A percentile compares a stretch with the other conserved stretches of the same genome.
Evolutionary conservation across 129 eudicot species (phyloP).

Genomic region (Dittrichia graveolens): DNA sequence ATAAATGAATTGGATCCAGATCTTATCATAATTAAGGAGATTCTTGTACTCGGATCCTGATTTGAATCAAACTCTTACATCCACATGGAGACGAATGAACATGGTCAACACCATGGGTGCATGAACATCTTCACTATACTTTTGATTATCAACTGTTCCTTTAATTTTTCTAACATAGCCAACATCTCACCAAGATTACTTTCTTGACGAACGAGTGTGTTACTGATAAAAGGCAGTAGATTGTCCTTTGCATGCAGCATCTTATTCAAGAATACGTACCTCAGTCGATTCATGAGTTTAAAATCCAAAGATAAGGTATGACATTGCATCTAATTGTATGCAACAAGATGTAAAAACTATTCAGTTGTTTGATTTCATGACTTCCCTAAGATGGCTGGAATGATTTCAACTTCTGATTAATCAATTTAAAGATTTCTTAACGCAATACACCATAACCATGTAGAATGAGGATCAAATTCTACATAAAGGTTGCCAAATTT

Average conservation of each 20-base stretch:
- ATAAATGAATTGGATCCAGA: constrained; percentile 17
- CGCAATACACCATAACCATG: too few relatives aligned
- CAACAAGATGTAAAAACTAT: background rate
- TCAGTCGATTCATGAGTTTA: too few relatives aligned
- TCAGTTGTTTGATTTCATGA: background rate
- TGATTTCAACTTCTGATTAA: background rate
- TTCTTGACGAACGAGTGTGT: too few relatives aligned
- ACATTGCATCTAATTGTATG: too few relatives aligned
- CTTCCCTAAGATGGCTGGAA: background rate
- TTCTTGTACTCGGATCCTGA: constrained; percentile 15
- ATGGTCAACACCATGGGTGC: constrained; percentile 13
- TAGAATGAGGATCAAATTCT: too few relatives aligned
- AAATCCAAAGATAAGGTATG: too few relatives aligned
- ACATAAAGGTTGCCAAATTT: too few relatives aligned
- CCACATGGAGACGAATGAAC: constrained; percentile 15
- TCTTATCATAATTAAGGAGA: constrained; percentile 24
- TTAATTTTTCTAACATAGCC: background rate
- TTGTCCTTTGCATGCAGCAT: too few relatives aligned
- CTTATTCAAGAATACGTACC: too few relatives aligned
- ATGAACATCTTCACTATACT: background rate
- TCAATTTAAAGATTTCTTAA: background rate
- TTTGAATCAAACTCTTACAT: constrained; percentile 7
- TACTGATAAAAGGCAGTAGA: too few relatives aligned
- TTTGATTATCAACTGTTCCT: background rate
- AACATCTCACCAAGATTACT: background rate